Evolutionary conservation across 805 yeast species (phyloP), one percentile per base, ranked within the genome.

Genomic region (Yamadazyma philogaea): DNA sequence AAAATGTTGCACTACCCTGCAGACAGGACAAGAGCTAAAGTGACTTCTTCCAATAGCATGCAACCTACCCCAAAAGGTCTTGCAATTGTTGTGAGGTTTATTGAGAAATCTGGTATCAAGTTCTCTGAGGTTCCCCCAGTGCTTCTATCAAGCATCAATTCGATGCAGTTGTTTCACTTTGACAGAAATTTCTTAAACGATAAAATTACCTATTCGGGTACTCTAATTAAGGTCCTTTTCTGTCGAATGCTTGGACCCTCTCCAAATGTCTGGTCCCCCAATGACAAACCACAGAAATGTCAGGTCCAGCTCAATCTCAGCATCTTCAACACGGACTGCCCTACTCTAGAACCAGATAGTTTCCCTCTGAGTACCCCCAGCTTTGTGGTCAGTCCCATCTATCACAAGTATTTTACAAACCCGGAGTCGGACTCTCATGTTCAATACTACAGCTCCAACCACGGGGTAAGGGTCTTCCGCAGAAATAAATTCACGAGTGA

Each of bases 61-160:
- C 97, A 91, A 56, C 96, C 96, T 3, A 87, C 96, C 0, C 89
- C 97, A 0, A 91, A 91, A 55, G 98, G 97, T 1, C 79, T 88
- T 6, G 81, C 88, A 0, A 55, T 87, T 0, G 60, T 90, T 2
- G 79, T 78, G 38, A 66, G 70, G 14, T 87, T 82, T 57, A 79
- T 84, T 47, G 66, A 70, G 39, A 75, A 68, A 32, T 60, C 73
- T 36, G 95, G 89, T 0, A 59, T 81, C 37, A 68, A 63, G 34
- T 60, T 60, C 12, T 45, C 53, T 1, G 43, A 50, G 0, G 53
- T 64, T 19, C 82, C 82, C 1, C 54, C 57, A 0, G 70, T 84
- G n/a, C 53, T 87, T 17, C 54, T 55, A 3, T 77, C 89, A 0
- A 62, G 58, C 22, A 74, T 82, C 53, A 88, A 88, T 59, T 75